These are phyloP conservation scores for Monilinia laxa DNA, from an alignment of 2,329 filamentous ascomycete species.

Conservation along the genomic window DNA sequence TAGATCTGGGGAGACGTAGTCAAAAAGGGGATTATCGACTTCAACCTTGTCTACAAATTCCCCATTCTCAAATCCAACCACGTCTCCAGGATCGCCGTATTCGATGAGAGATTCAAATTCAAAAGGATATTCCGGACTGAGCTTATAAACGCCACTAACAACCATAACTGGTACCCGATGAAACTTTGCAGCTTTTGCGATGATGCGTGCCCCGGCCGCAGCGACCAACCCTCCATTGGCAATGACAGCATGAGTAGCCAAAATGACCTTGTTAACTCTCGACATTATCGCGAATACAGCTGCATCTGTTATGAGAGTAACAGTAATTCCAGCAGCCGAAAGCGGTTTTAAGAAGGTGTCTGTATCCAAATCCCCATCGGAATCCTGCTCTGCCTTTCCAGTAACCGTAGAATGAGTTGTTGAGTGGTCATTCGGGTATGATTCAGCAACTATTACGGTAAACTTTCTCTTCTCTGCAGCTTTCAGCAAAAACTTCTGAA, in stretches of 20 bases:
- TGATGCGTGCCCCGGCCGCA: conserved; percentile 76
- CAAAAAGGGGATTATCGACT: conserved; percentile 75
- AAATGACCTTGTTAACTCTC: conserved; percentile 89
- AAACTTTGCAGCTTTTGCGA: conserved; percentile 80
- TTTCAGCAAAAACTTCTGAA: conserved; percentile 84
- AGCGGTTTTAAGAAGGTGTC: conserved; percentile 72
- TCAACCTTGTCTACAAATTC: conserved; percentile 74
- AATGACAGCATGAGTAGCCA: conserved; percentile 83
- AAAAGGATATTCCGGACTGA: conserved; percentile 86
- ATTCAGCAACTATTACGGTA: conserved; percentile 80
- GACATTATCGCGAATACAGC: conserved; percentile 94
- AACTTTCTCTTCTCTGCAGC: conserved; percentile 89
- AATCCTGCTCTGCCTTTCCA: conserved; percentile 50
- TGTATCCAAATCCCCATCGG: conserved; percentile 44
- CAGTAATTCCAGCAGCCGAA: conserved; percentile 71
- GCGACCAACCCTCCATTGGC: conserved; percentile 85
- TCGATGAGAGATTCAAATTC: conserved; percentile 81
- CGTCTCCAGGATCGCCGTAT: conserved; percentile 76
- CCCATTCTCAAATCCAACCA: conserved; percentile 76
- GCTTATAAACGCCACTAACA: conserved; percentile 87
- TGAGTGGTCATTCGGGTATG: conserved; percentile 66
- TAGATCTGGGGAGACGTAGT: conserved; percentile 75
- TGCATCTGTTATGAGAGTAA: conserved; percentile 81
- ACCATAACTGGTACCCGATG: conserved; percentile 84
- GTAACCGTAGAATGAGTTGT: conserved; percentile 62